Conservation (phyloP, 1,284 basidiomycete genomes). For the Cutaneotrichosporon cutaneum region DNA sequence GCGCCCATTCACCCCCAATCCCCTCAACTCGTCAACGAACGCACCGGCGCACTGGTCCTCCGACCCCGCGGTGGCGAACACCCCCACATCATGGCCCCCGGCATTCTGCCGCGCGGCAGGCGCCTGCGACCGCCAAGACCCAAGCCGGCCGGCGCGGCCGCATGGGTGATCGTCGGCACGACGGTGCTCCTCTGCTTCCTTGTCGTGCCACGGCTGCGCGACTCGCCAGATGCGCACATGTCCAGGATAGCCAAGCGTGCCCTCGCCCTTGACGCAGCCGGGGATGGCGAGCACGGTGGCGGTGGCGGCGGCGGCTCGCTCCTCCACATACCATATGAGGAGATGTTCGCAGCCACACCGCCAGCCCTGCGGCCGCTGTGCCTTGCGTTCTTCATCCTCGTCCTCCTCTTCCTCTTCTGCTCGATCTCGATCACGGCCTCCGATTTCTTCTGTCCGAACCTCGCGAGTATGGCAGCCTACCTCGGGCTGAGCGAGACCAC, state of each 20-base stretch:
- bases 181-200: slow-evolving; percentile 9
- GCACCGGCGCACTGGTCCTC: background rate
- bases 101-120: background rate
- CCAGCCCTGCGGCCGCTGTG: slow-evolving; percentile 32
- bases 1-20: background rate
- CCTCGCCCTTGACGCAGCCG: background rate
- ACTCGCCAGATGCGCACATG: background rate
- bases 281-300: background rate
- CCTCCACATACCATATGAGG: slow-evolving; percentile 20
- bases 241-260: background rate
- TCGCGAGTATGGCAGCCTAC: slow-evolving; percentile 76
- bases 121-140: background rate
- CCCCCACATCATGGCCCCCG: background rate
- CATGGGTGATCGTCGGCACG: slow-evolving; percentile 9
- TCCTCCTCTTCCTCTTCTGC: slow-evolving; percentile 59
- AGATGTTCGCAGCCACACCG: slow-evolving; percentile 11
- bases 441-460: slow-evolving; percentile 93
- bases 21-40: background rate
- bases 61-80: slow-evolving; percentile 3
- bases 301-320: slow-evolving; percentile 14
- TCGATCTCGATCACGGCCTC: slow-evolving; percentile 86
- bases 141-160: slow-evolving; percentile 2
- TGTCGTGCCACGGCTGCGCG: slow-evolving; percentile 8
- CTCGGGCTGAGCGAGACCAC: slow-evolving; percentile 85
- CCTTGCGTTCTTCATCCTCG: slow-evolving; percentile 35